A percentile compares a stretch with the other conserved stretches of the same genome.
phyloP scores from a whole-genome alignment of 495 filamentous ascomycete species.

The Xylaria castorea region DNA sequence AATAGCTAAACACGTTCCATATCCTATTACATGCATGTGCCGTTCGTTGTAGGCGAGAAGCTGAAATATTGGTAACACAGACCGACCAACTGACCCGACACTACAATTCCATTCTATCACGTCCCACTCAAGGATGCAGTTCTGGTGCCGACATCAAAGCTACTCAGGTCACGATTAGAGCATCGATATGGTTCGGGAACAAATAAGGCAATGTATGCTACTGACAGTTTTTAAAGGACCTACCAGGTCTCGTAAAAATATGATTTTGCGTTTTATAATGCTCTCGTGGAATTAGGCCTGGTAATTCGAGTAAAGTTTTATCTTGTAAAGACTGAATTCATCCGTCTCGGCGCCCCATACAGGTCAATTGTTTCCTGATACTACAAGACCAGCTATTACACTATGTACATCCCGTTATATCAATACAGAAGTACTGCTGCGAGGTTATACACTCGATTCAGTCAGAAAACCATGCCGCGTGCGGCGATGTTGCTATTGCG shows the following conservation, averaged over 20 bases:
- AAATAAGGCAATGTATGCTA: neutral
- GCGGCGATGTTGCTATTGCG: neutral
- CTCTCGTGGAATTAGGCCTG: neutral
- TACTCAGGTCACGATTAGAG: neutral
- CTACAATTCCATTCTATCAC: neutral
- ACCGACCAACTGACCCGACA: neutral
- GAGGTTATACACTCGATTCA: neutral
- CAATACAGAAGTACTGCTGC: neutral
- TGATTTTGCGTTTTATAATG: neutral
- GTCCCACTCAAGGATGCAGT: neutral
- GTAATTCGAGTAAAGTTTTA: constrained; percentile 23
- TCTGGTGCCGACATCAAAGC: neutral
- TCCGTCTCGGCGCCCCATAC: constrained; percentile 16
- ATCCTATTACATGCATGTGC: neutral
- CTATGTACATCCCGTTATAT: neutral
- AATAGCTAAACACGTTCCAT: neutral
- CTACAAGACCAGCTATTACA: neutral
- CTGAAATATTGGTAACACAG: neutral
- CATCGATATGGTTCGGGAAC: neutral
- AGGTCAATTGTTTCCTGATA: neutral
- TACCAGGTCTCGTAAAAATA: neutral
- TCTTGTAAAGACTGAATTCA: constrained; percentile 37
- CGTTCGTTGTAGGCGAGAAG: neutral
- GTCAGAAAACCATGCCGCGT: neutral
- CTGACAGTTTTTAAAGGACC: neutral